Evolutionary conservation across 1,284 basidiomycete species (phyloP), one percentile per base, ranked within the genome.

Genomic region (Trametes versicolor): DNA sequence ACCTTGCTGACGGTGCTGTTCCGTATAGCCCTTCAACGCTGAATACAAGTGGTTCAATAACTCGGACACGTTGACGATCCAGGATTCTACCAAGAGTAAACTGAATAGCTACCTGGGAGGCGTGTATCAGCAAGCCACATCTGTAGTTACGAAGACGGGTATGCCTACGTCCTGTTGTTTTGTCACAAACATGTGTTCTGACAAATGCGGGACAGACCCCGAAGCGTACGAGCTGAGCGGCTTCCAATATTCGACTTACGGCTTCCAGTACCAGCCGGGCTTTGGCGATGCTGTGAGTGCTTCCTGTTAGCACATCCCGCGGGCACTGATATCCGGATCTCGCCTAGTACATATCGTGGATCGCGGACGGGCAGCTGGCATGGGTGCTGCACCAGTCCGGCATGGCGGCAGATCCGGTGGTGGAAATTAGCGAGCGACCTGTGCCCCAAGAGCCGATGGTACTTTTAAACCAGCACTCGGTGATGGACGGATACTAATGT

Each of bases 331-430:
- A n/a, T 39, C 15, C 32, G 10, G 25, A 5, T 36, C 7, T 27
- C 27, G 36, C 15, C 1, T 72, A 93, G 82, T 95, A 95, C 75
- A 92, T 97, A 68, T 84, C 87, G 23, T 97, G 96, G 95, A 85
- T 94, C 49, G 78, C 87, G 45, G 81, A 90, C 66, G 83, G 80
- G 64, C 76, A 87, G 72, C 79, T 84, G 62, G 87, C 88, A 29
- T 99, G 94, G 95, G 91, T 88, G 10, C 70, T 98, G 57, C 85
- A 87, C 29, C 84, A 85, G 9, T 78, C 81, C 39, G 96, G 93
- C 8, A 85, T 97, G 80, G 87, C 79, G 5, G 85, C 92, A 3
- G 91, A 77, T 52, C 63, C 66, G 15, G 39, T 55, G n/a, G 74
- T 72, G 21, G 73, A 76, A 63, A 77, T 76, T 36, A 69, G 67